These are phyloP conservation scores for Lachancea mirantina DNA, from an alignment of 805 yeast species.

Conservation along the genomic window DNA sequence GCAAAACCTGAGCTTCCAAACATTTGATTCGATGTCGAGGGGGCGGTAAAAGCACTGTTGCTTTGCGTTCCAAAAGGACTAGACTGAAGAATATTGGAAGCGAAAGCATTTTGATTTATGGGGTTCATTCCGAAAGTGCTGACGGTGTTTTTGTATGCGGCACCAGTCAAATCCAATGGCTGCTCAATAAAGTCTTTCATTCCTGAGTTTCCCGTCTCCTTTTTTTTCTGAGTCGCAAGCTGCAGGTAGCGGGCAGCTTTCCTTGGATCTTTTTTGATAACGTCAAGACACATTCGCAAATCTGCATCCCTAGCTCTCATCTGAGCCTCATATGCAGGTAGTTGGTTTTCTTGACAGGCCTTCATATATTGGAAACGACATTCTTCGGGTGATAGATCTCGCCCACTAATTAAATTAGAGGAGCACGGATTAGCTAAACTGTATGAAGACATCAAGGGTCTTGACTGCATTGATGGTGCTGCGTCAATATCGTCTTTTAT, in stretches of 20 bases:
- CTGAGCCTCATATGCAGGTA: conserved; percentile 36
- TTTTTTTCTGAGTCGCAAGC: conserved; percentile 32
- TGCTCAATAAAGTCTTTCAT: conserved; percentile 32
- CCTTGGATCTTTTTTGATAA: conserved; percentile 34
- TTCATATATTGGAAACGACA: conserved; percentile 40
- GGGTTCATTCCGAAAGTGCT: conserved; percentile 2
- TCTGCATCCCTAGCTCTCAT: conserved; percentile 40
- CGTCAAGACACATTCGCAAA: conserved; percentile 37
- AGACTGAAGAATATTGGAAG: conserved; percentile 13
- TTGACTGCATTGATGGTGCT: conserved; percentile 20
- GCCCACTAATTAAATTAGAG: conserved; percentile 40
- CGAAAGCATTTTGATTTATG: conserved; percentile 10
- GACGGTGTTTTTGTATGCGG: conserved; percentile 7
- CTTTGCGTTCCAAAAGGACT: conserved; percentile 1
- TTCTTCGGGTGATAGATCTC: conserved; percentile 53
- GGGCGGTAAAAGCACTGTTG: neutral
- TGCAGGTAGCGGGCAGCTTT: conserved; percentile 56
- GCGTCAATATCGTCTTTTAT: conserved; percentile 21
- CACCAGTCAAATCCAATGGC: conserved; percentile 29
- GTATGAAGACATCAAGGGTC: conserved; percentile 38
- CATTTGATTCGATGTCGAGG: too few species aligned
- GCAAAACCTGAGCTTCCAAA: conserved; percentile 14
- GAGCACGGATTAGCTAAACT: conserved; percentile 44
- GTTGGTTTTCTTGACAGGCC: conserved; percentile 33
- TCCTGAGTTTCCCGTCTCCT: conserved; percentile 20